Base-by-base conservation (phyloP, 495 filamentous ascomycete species). In the Coniosporium apollinis region DNA sequence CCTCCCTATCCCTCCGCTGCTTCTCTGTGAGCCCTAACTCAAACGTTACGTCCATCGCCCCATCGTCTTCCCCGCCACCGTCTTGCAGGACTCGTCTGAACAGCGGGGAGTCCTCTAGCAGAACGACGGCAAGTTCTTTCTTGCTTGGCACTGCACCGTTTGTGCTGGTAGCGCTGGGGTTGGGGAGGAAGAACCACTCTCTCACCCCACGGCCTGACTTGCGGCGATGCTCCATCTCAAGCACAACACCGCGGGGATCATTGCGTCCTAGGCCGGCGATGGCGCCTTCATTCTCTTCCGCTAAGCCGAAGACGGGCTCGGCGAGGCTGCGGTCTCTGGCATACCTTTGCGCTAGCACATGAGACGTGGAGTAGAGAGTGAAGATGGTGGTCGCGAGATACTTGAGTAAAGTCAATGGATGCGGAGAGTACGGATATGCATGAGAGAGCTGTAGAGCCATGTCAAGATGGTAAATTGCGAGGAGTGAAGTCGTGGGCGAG, bases 21-120 rank as follows among this genome's bases (percentile, higher is more conserved):
- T 82, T 79, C 40, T 86, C 84, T n/a, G 86, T 96, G 35, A 97
- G 56, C 4, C 77, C 74, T 15, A 96, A 56, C 41, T 80, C 76
- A 48, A 97, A 97, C 10, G 87, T 91, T 5, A 72, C 62, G 39
- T 67, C 64, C 19, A 57, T 52, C 38, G 58, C 57, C 22, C 62
- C 64, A 8, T 65, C 72, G 10, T 19, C 70, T 2, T 57, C 59
- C 2, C 47, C 61, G 4, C 39, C 48, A 5, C 11, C 50, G 10
- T 56, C 60, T 48, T 63, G 54, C 1, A 61, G 59, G 5, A 65
- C 48, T 10, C 64, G 29, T 9, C 34, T 62, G 54, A 78, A 89
- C 19, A 67, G 48, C 3, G 79, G 74, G 54, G 91, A 79, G 38
- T 92, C 83, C 26, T 79, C 74, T 25, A 94, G 67, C 10, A 92